These are phyloP conservation scores for Talaromyces wortmannii DNA, from an alignment of 495 filamentous ascomycete species.

Conservation along the genomic window DNA sequence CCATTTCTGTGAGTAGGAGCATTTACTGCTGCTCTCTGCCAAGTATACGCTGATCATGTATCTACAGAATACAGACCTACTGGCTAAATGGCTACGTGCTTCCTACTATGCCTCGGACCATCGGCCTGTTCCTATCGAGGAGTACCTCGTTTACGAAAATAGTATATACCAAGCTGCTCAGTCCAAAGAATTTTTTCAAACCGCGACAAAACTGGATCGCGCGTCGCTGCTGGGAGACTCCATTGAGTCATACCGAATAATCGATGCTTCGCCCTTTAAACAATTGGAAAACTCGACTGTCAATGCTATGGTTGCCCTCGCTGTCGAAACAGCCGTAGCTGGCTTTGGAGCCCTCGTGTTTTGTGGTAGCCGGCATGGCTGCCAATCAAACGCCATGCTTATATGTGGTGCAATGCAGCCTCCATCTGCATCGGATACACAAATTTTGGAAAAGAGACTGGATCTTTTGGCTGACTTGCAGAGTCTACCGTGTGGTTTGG, in stretches of 20 bases:
- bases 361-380: slow-evolving; percentile 60
- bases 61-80: slow-evolving; percentile 55
- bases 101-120: slow-evolving; percentile 69
- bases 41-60: not conserved
- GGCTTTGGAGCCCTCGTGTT: slow-evolving; percentile 74
- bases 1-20: slow-evolving; percentile 47
- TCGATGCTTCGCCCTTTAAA: slow-evolving; percentile 48
- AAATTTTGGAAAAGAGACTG: slow-evolving; percentile 48
- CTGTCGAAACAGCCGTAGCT: slow-evolving; percentile 56
- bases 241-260: slow-evolving; percentile 37
- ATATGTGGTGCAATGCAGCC: slow-evolving; percentile 57
- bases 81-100: slow-evolving; percentile 67
- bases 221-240: slow-evolving; percentile 21
- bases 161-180: slow-evolving; percentile 59
- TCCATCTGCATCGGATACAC: slow-evolving; percentile 28
- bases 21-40: not conserved
- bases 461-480: slow-evolving; percentile 65
- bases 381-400: slow-evolving; percentile 56
- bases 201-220: slow-evolving; percentile 45
- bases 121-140: slow-evolving; percentile 66
- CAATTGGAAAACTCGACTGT: slow-evolving; percentile 57
- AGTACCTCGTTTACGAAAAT: slow-evolving; percentile 71
- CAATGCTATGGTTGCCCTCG: slow-evolving; percentile 65
- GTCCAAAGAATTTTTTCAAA: slow-evolving; percentile 56
- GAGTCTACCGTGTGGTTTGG: slow-evolving; percentile 60